Conservation (phyloP, 1,284 basidiomycete species). For the Phellinidium pouzarii region DNA sequence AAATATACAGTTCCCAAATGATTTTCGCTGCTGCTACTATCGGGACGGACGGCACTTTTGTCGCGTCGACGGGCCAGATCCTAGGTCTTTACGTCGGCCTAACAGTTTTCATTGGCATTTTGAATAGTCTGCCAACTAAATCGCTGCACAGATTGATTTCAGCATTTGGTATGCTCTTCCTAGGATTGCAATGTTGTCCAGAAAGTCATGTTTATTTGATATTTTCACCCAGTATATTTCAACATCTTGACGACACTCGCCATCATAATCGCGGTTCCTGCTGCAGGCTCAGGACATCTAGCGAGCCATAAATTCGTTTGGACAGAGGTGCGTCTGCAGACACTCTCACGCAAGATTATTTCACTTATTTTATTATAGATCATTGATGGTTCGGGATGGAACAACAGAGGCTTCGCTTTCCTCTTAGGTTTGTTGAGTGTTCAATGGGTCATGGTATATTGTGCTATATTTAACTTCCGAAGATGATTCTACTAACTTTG, state of each 20-base stretch:
- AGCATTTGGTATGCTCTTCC: constrained; percentile 17
- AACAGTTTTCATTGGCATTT: constrained; percentile 19
- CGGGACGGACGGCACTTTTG: constrained; percentile 20
- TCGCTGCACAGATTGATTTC: constrained; percentile 17
- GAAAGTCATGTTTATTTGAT: neutral
- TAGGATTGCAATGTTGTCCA: neutral
- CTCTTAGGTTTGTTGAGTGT: constrained; percentile 23
- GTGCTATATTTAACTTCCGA: neutral
- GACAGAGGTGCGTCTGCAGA: constrained; percentile 14
- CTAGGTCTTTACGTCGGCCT: constrained; percentile 21
- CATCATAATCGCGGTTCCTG: constrained; percentile 21
- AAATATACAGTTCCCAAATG: constrained; percentile 19
- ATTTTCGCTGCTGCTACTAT: constrained; percentile 23
- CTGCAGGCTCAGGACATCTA: constrained; percentile 15
- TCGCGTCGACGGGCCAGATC: constrained; percentile 20
- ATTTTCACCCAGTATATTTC: constrained; percentile 15
- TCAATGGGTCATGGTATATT: constrained; percentile 22
- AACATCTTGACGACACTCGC: constrained; percentile 20
- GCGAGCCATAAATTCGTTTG: constrained; percentile 20
- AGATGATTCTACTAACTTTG: neutral
- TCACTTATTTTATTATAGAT: constrained; percentile 12
- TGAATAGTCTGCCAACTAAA: constrained; percentile 21
- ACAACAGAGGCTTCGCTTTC: constrained; percentile 21
- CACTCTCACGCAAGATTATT: neutral
- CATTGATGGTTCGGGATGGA: constrained; percentile 22